Percentiles rank a stretch among this genome's conserved stretches.
Conservation (phyloP, 768 basidiomycete species). For the Podaxis mareebaensis region DNA sequence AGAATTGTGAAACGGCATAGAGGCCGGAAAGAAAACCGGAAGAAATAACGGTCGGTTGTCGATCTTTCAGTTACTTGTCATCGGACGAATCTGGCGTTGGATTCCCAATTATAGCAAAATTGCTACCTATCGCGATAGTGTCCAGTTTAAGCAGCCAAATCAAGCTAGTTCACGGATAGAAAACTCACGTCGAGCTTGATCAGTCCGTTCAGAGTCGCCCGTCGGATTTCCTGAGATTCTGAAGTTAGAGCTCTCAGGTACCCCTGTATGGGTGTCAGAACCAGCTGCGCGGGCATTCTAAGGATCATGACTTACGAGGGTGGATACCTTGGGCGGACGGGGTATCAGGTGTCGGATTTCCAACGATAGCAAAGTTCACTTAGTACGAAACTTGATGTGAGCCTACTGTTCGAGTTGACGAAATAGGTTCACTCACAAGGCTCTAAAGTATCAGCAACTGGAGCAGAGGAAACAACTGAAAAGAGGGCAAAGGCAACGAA, state of each 20-base stretch:
- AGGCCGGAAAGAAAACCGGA: background rate
- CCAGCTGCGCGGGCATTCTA: background rate
- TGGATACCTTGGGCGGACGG: background rate
- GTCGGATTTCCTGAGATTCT: slow-evolving; percentile 7
- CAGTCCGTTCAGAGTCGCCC: background rate
- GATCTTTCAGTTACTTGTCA: background rate
- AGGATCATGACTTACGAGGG: background rate
- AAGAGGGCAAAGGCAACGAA: background rate
- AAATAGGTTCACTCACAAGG: background rate
- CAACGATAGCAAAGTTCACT: slow-evolving; percentile 11
- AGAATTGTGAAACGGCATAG: background rate
- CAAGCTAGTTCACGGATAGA: background rate
- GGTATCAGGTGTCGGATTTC: slow-evolving; percentile 7
- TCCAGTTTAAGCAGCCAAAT: background rate
- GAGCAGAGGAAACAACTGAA: background rate
- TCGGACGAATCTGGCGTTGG: background rate
- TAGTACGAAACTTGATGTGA: background rate
- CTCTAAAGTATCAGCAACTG: background rate
- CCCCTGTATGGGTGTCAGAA: background rate
- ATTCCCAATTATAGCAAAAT: background rate
- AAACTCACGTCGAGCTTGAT: background rate
- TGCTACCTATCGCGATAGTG: background rate
- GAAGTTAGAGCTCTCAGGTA: background rate
- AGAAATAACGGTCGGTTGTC: background rate
- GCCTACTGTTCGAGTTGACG: background rate